Evolutionary conservation across 805 yeast species (phyloP), one percentile per base, ranked within the genome.

Genomic region (Hanseniaspora hatyaiensis): DNA sequence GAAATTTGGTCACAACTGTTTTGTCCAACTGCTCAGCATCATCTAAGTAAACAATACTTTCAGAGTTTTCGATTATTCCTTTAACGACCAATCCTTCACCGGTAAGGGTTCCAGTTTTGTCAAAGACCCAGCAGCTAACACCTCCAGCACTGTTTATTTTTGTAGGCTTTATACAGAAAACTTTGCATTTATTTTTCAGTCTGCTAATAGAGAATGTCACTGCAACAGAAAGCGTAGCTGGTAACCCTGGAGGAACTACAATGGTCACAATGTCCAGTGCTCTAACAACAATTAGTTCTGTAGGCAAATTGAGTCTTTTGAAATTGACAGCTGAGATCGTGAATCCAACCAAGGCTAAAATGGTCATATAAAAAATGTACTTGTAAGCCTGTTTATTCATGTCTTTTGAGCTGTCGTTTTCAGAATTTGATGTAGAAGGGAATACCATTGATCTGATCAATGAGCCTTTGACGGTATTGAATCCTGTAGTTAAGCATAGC

Each of bases 171-270:
- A 89, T 89, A 62, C 98, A 92, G 56, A 80, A 92, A 1, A 94
- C 79, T 19, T 37, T 37, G 34, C 74, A 68, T 51, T 74, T 73
- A 51, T 71, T 65, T 52, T 85, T 78, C 52, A 92, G 68, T 52
- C 97, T 71, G 26, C 77, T 70, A 22, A 92, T 65, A 0, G 98
- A 95, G 67, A 92, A 88, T 54, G 89, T 85, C 0, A 96, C 88
- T 16, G 98, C 99, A 51, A 92, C 89, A 0, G 98, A 87, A 52
- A 92, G 67, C 0, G 99, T 92, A 0, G 98, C 98, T 0, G 99
- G 99, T 38, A 92, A 70, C 0, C 98, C 98, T 1, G 99, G 99
- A 1, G 99, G 99, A 1, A 92, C 96, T 6, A 92, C 98, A 60
- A 92, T 87, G 0, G 99, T 92, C 47, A 92, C 81, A 45, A 92